Conservation (phyloP, 2,329 filamentous ascomycete species). For the Aspergillus ruber region DNA sequence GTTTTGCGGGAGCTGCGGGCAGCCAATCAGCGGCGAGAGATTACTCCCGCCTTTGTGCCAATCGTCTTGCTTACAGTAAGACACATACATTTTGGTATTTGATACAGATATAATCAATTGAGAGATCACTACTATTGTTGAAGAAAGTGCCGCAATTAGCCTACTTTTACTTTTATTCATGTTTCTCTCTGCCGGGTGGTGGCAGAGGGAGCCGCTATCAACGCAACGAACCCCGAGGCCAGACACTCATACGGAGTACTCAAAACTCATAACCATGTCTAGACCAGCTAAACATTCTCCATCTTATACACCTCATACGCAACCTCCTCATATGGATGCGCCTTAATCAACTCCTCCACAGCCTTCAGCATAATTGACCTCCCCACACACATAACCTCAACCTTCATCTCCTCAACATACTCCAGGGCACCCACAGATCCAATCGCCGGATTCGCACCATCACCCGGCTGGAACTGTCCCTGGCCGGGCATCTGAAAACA, state of each 20-base stretch:
- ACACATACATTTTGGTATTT: neutral
- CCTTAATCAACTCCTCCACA: constrained; percentile 34
- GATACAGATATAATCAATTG: too few species aligned
- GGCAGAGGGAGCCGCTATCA: neutral
- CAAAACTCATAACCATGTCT: neutral
- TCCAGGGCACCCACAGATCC: constrained; percentile 34
- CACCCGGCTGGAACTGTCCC: constrained; percentile 37
- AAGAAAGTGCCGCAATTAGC: too few species aligned
- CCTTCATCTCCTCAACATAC: constrained; percentile 36
- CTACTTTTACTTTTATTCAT: too few species aligned
- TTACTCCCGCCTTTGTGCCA: constrained; percentile 26
- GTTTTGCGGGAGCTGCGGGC: constrained; percentile 23
- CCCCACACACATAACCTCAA: constrained; percentile 40
- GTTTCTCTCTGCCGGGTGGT: neutral
- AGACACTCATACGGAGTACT: neutral
- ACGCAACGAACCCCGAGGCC: too few species aligned
- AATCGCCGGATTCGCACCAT: constrained; percentile 36
- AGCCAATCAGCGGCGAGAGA: constrained; percentile 30
- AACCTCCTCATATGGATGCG: constrained; percentile 43
- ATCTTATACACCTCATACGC: constrained; percentile 40
- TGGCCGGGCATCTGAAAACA: constrained; percentile 36
- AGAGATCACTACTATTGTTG: neutral
- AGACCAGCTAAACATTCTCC: constrained; percentile 30
- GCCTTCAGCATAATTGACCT: constrained; percentile 31
- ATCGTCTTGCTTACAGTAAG: neutral